These are phyloP conservation scores for Metschnikowia picachoensis DNA, from an alignment of 805 yeast species.

Conservation along the genomic window DNA sequence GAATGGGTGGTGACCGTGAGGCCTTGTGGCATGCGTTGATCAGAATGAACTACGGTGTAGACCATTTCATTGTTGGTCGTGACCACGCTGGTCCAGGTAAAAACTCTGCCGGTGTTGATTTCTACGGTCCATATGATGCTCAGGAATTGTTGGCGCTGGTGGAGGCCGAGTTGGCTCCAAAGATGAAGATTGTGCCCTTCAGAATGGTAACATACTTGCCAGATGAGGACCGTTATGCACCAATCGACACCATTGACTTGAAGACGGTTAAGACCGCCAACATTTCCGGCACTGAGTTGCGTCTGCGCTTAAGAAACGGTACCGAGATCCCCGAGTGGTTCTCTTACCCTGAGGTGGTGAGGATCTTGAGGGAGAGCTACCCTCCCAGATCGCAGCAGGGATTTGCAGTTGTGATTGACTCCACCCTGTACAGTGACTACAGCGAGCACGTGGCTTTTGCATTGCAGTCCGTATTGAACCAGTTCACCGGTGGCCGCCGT, in stretches of 20 bases:
- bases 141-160: conserved; percentile 79
- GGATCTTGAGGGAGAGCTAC: conserved; percentile 83
- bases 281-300: conserved; percentile 91
- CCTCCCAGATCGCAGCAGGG: conserved; percentile 93
- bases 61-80: conserved; percentile 96
- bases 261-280: conserved; percentile 75
- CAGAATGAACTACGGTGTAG: conserved; percentile 93
- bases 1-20: conserved; percentile 99
- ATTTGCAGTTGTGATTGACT: conserved; percentile 60
- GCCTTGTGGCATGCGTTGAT: conserved; percentile 98
- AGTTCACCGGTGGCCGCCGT: conserved; percentile 81
- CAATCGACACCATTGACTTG: conserved; percentile 84
- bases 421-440: conserved; percentile 13
- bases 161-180: conserved; percentile 62
- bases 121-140: conserved; percentile 96
- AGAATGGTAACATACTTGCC: conserved; percentile 96
- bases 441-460: conserved; percentile 65
- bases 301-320: conserved; percentile 83
- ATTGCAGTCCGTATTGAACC: conserved; percentile 84
- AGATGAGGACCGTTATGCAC: conserved; percentile 91
- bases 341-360: conserved; percentile 93
- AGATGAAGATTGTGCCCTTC: conserved; percentile 88
- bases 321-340: conserved; percentile 94
- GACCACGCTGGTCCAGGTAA: conserved; percentile 97
- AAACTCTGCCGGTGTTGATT: conserved; percentile 83